Conservation (phyloP, 2,329 filamentous ascomycete genomes). For the Whalleya microplaca region DNA sequence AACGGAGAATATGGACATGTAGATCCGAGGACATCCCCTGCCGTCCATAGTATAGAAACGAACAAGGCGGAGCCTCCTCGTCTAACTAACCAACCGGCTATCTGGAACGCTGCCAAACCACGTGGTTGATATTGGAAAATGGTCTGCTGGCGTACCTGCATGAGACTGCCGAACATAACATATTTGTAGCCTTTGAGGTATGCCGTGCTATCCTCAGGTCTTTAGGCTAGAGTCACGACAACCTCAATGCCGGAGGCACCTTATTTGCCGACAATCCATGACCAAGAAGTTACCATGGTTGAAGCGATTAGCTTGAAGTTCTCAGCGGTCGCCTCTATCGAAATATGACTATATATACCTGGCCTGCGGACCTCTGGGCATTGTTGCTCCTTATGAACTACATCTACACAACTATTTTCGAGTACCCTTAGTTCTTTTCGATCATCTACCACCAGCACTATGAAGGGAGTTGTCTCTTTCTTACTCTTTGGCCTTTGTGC, state of each 20-base stretch:
- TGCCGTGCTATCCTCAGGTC: too few relatives aligned
- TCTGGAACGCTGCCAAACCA: constrained; percentile 3
- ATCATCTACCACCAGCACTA: constrained; percentile 6
- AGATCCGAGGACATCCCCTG: too few relatives aligned
- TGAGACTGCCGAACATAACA: too few relatives aligned
- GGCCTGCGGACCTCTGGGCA: not conserved
- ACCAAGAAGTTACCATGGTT: too few relatives aligned
- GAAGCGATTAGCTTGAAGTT: not conserved
- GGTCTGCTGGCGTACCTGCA: constrained; percentile 20
- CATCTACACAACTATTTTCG: not conserved
- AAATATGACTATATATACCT: constrained; percentile 18
- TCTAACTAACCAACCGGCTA: constrained; percentile 10
- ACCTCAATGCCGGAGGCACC: too few relatives aligned
- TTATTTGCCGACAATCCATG: too few relatives aligned
- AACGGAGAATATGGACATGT: too few relatives aligned
- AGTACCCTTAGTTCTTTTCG: constrained; percentile 2
- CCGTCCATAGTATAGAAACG: too few relatives aligned
- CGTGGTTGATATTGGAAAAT: constrained; percentile 19
- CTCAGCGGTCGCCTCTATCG: not conserved
- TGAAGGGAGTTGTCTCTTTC: constrained; percentile 23
- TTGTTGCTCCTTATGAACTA: not conserved
- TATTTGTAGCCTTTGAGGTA: too few relatives aligned
- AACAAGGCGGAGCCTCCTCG: constrained; percentile 5
- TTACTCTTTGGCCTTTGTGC: constrained; percentile 19
- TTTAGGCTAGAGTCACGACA: too few relatives aligned